Conservation (phyloP, 306 rosid genomes). For the Bauhinia variegata region DNA sequence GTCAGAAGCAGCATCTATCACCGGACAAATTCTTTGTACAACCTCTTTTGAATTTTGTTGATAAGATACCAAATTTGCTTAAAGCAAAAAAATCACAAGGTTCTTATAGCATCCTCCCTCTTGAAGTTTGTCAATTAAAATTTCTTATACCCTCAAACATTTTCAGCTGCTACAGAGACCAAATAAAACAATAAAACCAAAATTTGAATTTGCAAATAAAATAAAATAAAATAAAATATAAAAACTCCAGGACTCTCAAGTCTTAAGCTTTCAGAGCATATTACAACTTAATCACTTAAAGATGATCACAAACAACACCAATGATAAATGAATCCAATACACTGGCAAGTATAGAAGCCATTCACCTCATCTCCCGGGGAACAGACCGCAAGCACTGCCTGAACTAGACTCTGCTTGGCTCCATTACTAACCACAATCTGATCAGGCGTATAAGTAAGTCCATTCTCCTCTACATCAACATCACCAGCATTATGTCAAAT, state of each 20-base stretch:
- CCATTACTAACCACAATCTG: slow-evolving; percentile 89
- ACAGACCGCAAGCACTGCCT: slow-evolving; percentile 87
- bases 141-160: too few relatives aligned
- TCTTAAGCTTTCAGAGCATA: background rate
- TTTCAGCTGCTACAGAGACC: background rate
- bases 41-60: background rate
- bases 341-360: background rate
- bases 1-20: background rate
- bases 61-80: background rate
- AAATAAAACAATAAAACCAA: background rate
- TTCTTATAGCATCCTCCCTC: too few relatives aligned
- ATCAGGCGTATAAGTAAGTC: slow-evolving; percentile 74
- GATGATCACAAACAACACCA: background rate
- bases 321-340: background rate
- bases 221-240: background rate
- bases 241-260: background rate
- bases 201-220: background rate
- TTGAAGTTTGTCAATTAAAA: too few relatives aligned
- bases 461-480: slow-evolving; percentile 78
- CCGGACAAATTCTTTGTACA: background rate
- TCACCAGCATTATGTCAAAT: background rate
- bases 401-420: slow-evolving; percentile 87
- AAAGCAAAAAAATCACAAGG: background rate
- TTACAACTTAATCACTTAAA: background rate
- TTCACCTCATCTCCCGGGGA: slow-evolving; percentile 88